Conservation (phyloP, 2,329 filamentous ascomycete species). For the Fusarium sublunatum region DNA sequence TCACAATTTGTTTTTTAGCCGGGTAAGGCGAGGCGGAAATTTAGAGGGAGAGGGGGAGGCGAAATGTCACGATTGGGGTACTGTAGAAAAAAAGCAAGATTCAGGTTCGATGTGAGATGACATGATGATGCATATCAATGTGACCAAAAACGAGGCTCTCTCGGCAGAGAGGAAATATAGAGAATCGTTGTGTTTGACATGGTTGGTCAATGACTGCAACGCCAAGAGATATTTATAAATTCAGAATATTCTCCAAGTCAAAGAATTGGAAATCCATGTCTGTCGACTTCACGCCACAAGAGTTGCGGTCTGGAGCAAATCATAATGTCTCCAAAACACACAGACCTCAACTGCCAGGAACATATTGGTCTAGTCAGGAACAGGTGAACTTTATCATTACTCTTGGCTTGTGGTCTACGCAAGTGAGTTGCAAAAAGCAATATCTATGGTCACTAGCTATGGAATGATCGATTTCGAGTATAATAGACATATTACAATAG, state of each 20-base stretch:
- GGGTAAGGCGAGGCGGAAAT: not conserved
- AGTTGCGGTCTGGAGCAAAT: conserved; percentile 1
- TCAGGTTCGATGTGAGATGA: conserved; percentile 13
- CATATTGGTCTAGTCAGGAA: conserved; percentile 30
- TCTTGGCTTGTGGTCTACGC: no score
- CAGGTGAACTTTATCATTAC: conserved; percentile 3
- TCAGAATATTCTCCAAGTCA: not conserved
- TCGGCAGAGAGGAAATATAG: conserved; percentile 21
- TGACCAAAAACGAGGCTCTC: conserved; percentile 16
- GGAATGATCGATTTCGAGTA: conserved; percentile 8
- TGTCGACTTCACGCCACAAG: not conserved
- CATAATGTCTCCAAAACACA: conserved; percentile 4
- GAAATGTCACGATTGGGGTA: conserved; percentile 4
- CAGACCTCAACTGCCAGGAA: conserved; percentile 18
- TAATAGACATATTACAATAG: not conserved
- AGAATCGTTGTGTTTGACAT: conserved; percentile 2
- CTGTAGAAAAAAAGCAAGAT: conserved; percentile 12
- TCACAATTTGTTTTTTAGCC: conserved; percentile 3
- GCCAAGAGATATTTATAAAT: not conserved
- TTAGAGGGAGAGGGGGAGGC: conserved; percentile 21
- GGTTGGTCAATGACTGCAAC: conserved; percentile 8
- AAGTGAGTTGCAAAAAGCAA: conserved; percentile 1
- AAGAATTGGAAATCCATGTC: not conserved
- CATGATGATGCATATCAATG: conserved; percentile 32
- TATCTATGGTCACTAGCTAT: not conserved